These are phyloP conservation scores for Colletotrichum cereale DNA, from an alignment of 2,329 filamentous ascomycete genomes.

Conservation along the genomic window DNA sequence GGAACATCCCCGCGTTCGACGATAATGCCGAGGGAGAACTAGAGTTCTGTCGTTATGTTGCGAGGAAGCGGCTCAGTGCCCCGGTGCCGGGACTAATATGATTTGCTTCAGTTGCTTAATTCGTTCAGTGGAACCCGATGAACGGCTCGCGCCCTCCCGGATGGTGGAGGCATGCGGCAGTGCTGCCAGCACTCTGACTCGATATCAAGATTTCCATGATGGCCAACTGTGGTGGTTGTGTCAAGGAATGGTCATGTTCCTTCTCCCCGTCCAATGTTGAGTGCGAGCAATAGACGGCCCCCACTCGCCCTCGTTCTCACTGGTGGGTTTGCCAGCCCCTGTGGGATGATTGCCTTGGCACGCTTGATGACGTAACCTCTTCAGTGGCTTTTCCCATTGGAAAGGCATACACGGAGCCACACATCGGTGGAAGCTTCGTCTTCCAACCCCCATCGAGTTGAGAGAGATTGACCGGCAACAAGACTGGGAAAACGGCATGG, in stretches of 20 bases:
- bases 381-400: conserved; percentile 5
- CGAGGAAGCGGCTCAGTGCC: conserved; percentile 11
- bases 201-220: conserved; percentile 23
- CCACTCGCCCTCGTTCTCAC: background rate
- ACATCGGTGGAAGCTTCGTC: conserved; percentile 28
- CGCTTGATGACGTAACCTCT: conserved; percentile 12
- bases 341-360: background rate
- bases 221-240: conserved; percentile 11
- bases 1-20: conserved; percentile 19
- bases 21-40: conserved; percentile 18
- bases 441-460: background rate
- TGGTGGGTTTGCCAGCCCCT: background rate
- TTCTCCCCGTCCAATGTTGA: conserved; percentile 2
- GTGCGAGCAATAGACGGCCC: background rate
- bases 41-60: conserved; percentile 22
- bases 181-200: background rate
- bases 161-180: conserved; percentile 6
- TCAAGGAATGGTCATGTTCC: conserved; percentile 15
- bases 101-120: conserved; percentile 11
- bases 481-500: background rate
- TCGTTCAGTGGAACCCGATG: conserved; percentile 8
- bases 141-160: conserved; percentile 11
- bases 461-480: background rate
- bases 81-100: conserved; percentile 11
- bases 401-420: background rate